Base-by-base conservation (phyloP, 2,329 filamentous ascomycete species). In the Bipolaris cookei region DNA sequence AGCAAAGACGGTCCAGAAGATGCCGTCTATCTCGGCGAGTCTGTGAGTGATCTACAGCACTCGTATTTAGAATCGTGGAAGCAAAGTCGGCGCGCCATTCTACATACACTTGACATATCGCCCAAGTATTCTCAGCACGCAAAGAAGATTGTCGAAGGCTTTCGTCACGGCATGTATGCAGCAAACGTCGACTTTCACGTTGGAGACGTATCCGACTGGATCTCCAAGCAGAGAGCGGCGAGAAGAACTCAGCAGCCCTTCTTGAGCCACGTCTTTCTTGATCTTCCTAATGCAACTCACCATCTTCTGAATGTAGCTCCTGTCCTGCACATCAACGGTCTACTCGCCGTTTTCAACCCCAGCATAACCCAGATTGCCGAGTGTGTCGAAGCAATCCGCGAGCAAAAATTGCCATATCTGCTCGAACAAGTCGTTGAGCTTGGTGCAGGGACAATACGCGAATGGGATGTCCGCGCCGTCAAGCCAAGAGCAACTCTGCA, bases 361-460 rank as follows among this genome's bases (percentile, higher is more conserved):
- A 91, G 87, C 65, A 86, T 95, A 56, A 92, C 90, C 8, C 91
- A 94, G 73, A 89, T 94, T 53, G 86, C 83, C 38, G 83, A 87
- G 4, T 90, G 88, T 56, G 79, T 88, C 25, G 77, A 83, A 43
- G 73, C 79, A 37, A 83, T 87, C 30, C 82, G 82, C 55, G 76
- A 82, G 25, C 77, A 84, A 11, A 76, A 74, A 2, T 77, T 91
- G 51, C 85, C 85, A 0, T 80, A 88, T 43, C 73, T 81, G 23
- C 75, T 87, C 7, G 86, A 89, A 37, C 82, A 80, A 42, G 84
- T 87, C 0, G 68, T 89, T 14, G 88, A 90, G 72, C 76, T 89
- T 18, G 79, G 78, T 63, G 61, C 80, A 76, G 50, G 80, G n/a
- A 82, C 80, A 32, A 85, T 87, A 1, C 80, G 85, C 60, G 80